These are phyloP conservation scores for Naganishia liquefaciens DNA, from an alignment of 1,284 basidiomycete species.

Conservation along the genomic window DNA sequence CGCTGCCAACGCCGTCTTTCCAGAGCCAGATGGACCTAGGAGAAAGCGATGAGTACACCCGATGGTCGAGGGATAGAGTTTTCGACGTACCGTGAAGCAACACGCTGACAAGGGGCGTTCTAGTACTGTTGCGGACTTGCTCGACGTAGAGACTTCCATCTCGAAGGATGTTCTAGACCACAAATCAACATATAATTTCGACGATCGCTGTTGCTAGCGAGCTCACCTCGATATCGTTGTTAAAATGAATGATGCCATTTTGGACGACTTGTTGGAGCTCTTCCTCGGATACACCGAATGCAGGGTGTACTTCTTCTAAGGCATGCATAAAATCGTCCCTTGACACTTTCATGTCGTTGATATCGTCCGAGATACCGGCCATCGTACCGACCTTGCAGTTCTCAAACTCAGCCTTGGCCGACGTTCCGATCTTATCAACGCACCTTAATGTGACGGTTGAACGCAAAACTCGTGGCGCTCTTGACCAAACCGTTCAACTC, in stretches of 20 bases:
- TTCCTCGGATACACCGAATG: slow-evolving; percentile 97
- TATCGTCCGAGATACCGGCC: slow-evolving; percentile 92
- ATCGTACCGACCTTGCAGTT: slow-evolving; percentile 75
- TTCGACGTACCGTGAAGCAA: slow-evolving; percentile 69
- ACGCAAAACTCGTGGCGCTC: slow-evolving; percentile 96
- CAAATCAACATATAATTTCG: neutral
- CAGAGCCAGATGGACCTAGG: slow-evolving; percentile 75
- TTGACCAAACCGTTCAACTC: slow-evolving; percentile 96
- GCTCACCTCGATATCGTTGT: slow-evolving; percentile 69
- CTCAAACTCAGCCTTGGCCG: neutral
- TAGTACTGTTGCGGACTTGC: slow-evolving; percentile 85
- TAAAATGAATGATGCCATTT: slow-evolving; percentile 95
- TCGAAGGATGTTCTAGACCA: slow-evolving; percentile 72
- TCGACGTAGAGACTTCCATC: slow-evolving; percentile 93
- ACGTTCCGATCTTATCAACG: slow-evolving; percentile 25
- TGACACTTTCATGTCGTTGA: slow-evolving; percentile 89
- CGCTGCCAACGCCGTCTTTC: slow-evolving; percentile 94
- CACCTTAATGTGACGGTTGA: slow-evolving; percentile 93
- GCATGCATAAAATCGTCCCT: slow-evolving; percentile 86
- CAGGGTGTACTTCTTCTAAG: slow-evolving; percentile 91
- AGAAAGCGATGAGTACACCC: neutral
- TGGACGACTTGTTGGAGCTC: slow-evolving; percentile 91
- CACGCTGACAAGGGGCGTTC: slow-evolving; percentile 89
- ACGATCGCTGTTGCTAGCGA: too few species aligned
- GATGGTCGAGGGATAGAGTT: neutral